phyloP scores from a whole-genome alignment of 148 eudicot species.

The Spergularia marina region DNA sequence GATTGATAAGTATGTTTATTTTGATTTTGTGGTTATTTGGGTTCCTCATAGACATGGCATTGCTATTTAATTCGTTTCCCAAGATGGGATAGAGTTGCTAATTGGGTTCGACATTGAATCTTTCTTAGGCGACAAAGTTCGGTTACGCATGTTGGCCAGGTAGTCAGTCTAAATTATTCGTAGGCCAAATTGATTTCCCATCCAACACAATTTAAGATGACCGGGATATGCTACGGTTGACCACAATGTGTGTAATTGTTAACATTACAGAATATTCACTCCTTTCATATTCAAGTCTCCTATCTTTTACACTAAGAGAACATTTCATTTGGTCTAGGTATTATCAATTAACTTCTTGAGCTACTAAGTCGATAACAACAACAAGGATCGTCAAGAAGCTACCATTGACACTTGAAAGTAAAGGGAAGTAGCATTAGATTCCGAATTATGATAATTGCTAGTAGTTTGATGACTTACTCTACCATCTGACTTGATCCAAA shows the following conservation, averaged over 20 bases:
- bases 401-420: no score
- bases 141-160: slow-evolving; percentile 54
- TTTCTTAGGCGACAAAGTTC: slow-evolving; percentile 50
- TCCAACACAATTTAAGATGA: slow-evolving; percentile 20
- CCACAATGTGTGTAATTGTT: not conserved
- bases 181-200: slow-evolving; percentile 17
- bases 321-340: no score
- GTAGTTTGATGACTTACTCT: no score
- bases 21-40: slow-evolving; percentile 19
- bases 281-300: no score
- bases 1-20: not conserved
- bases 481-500: no score
- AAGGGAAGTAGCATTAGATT: no score
- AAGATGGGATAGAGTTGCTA: not conserved
- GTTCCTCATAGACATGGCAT: slow-evolving; percentile 5
- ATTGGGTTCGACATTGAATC: slow-evolving; percentile 42
- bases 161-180: slow-evolving; percentile 18
- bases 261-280: no score
- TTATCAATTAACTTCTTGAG: no score
- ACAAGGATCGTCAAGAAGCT: no score
- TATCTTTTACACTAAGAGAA: no score
- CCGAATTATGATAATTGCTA: no score
- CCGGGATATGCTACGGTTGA: slow-evolving; percentile 14
- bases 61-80: not conserved
- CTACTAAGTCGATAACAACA: no score